These are phyloP conservation scores for Phytophthora boehmeriae DNA, from an alignment of 352 stramenopile genomes.

Conservation along the genomic window DNA sequence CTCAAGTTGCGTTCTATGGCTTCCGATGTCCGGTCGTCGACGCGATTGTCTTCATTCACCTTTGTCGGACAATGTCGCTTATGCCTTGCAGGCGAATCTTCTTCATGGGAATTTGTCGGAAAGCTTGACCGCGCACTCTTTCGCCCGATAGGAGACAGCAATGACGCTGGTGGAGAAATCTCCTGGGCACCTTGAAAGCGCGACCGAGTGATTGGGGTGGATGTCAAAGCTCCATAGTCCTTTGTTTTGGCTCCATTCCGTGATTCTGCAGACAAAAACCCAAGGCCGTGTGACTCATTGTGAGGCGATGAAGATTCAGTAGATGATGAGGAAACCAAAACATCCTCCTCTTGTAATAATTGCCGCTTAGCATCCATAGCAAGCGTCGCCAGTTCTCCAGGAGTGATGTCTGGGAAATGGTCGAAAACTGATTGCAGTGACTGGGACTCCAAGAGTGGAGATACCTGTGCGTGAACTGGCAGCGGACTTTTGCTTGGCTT, in stretches of 20 bases:
- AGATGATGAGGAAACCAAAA: slow-evolving; percentile 31
- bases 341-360: slow-evolving; percentile 37
- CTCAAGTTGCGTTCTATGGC: background rate
- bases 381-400: slow-evolving; percentile 40
- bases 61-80: slow-evolving; percentile 32
- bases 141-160: slow-evolving; percentile 27
- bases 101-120: slow-evolving; percentile 1
- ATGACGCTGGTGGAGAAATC: slow-evolving; percentile 22
- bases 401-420: slow-evolving; percentile 31
- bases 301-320: slow-evolving; percentile 27
- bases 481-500: slow-evolving; percentile 17
- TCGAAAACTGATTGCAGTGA: slow-evolving; percentile 36
- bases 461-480: slow-evolving; percentile 8
- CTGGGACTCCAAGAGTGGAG: slow-evolving; percentile 16
- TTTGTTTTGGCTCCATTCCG: background rate
- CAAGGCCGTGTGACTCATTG: slow-evolving; percentile 6
- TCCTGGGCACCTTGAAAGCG: slow-evolving; percentile 13
- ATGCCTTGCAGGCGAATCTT: slow-evolving; percentile 19
- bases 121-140: slow-evolving; percentile 23
- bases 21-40: slow-evolving; percentile 3
- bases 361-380: slow-evolving; percentile 39
- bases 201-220: slow-evolving; percentile 24
- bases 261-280: slow-evolving; percentile 7
- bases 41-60: background rate
- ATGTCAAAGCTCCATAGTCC: slow-evolving; percentile 11